phyloP scores from a whole-genome alignment of 306 rosid species.

The Vicia faba region DNA sequence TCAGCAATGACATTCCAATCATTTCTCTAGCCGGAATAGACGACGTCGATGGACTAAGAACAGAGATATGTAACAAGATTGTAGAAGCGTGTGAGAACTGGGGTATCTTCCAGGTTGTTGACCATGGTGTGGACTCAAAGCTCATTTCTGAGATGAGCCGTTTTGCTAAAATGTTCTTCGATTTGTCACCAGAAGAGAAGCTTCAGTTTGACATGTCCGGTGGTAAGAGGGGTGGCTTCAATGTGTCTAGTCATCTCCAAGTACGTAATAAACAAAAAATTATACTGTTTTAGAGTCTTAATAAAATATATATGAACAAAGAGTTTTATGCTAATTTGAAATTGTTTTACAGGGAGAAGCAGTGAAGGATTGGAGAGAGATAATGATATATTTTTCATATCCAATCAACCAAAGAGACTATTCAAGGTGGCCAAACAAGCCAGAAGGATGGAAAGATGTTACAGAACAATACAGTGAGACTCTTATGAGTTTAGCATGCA shows the following conservation, averaged over 20 bases:
- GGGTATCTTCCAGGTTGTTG: conserved; percentile 86
- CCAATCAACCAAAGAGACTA: conserved; percentile 60
- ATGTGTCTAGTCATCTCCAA: conserved; percentile 89
- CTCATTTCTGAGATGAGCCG: conserved; percentile 67
- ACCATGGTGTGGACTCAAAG: conserved; percentile 65
- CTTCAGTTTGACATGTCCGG: conserved; percentile 89
- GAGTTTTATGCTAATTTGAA: too few relatives aligned
- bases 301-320: too few relatives aligned
- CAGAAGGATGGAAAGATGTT: conserved; percentile 62
- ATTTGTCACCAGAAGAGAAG: conserved; percentile 73
- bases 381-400: conserved; percentile 68
- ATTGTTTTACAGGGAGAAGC: not conserved
- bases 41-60: conserved; percentile 47
- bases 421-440: conserved; percentile 80
- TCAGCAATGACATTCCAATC: conserved; percentile 76
- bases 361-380: conserved; percentile 72
- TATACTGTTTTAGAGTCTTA: too few relatives aligned
- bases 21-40: conserved; percentile 79
- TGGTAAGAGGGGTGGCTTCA: conserved; percentile 90
- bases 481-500: conserved; percentile 63
- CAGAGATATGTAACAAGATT: conserved; percentile 56
- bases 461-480: conserved; percentile 67
- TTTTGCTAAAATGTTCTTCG: conserved; percentile 67
- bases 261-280: conserved; percentile 36
- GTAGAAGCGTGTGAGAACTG: conserved; percentile 86